These are phyloP conservation scores for Chernovozyma aurita DNA, from an alignment of 1,139 yeast genomes.

Conservation along the genomic window DNA sequence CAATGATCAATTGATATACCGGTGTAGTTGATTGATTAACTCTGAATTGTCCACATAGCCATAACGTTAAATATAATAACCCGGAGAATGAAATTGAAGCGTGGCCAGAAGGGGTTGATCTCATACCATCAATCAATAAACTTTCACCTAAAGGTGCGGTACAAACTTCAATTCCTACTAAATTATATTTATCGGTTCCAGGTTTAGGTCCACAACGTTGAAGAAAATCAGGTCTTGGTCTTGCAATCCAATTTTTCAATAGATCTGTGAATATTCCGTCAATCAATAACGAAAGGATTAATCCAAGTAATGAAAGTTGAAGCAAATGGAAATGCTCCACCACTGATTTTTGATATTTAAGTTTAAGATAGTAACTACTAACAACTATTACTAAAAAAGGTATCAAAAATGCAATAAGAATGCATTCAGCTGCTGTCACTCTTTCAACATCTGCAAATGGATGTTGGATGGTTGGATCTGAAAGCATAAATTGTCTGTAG, in stretches of 20 bases:
- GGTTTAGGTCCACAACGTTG: conserved; percentile 56
- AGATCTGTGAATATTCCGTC: conserved; percentile 59
- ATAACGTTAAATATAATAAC: conserved; percentile 55
- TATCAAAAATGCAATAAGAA: conserved; percentile 20
- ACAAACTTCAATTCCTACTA: conserved; percentile 34
- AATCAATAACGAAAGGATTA: conserved; percentile 23
- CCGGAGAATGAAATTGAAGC: conserved; percentile 67
- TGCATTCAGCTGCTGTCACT: conserved; percentile 27
- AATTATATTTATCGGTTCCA: conserved; percentile 30
- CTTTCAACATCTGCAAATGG: conserved; percentile 44
- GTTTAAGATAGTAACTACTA: conserved; percentile 7
- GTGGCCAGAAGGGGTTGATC: conserved; percentile 83
- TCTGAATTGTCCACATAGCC: conserved; percentile 57
- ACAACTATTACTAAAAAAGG: conserved; percentile 17
- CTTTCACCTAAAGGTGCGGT: conserved; percentile 42
- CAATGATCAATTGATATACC: conserved; percentile 14
- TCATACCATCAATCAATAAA: conserved; percentile 65
- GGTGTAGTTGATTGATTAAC: conserved; percentile 14
- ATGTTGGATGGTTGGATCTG: conserved; percentile 37
- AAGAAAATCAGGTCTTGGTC: conserved; percentile 77
- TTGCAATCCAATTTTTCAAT: conserved; percentile 70
- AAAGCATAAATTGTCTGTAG: conserved; percentile 29
- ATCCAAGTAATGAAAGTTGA: conserved; percentile 23
- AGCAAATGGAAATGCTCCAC: conserved; percentile 13
- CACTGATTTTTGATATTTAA: conserved; percentile 2